Conservation (phyloP, 1,139 yeast genomes). For the Pichia norvegensis region DNA sequence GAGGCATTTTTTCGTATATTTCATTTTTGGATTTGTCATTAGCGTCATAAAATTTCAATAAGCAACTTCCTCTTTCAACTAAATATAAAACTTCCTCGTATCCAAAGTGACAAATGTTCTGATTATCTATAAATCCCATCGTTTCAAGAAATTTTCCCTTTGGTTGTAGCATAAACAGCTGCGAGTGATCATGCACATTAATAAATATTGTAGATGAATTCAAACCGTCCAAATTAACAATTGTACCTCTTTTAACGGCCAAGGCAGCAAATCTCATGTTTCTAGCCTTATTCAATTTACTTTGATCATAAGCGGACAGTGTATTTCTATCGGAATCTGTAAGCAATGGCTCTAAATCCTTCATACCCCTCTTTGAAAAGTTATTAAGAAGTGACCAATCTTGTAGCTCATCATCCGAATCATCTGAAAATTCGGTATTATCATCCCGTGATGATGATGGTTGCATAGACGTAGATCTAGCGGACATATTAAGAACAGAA, state of each 20-base stretch:
- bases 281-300: conserved; percentile 47
- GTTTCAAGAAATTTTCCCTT: conserved; percentile 70
- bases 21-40: conserved; percentile 18
- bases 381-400: conserved; percentile 53
- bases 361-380: conserved; percentile 54
- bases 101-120: conserved; percentile 36
- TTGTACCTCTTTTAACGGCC: conserved; percentile 42
- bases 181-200: conserved; percentile 25
- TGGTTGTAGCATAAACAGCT: conserved; percentile 42
- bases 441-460: conserved; percentile 4
- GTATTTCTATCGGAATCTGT: conserved; percentile 29
- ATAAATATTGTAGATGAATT: conserved; percentile 39
- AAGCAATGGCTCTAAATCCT: conserved; percentile 65
- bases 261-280: conserved; percentile 70
- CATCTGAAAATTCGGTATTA: conserved; percentile 20
- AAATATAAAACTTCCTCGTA: conserved; percentile 70
- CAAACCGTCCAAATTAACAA: conserved; percentile 24
- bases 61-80: conserved; percentile 74
- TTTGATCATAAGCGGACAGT: conserved; percentile 55
- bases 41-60: conserved; percentile 37
- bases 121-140: conserved; percentile 53
- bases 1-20: conserved; percentile 26
- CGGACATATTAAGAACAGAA: neutral
- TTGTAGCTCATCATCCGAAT: conserved; percentile 55
- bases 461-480: conserved; percentile 5